A percentile compares a stretch with the other conserved stretches of the same genome.
Conservation (phyloP, 2,329 filamentous ascomycete genomes). For the Calonectria pseudoturangicola region DNA sequence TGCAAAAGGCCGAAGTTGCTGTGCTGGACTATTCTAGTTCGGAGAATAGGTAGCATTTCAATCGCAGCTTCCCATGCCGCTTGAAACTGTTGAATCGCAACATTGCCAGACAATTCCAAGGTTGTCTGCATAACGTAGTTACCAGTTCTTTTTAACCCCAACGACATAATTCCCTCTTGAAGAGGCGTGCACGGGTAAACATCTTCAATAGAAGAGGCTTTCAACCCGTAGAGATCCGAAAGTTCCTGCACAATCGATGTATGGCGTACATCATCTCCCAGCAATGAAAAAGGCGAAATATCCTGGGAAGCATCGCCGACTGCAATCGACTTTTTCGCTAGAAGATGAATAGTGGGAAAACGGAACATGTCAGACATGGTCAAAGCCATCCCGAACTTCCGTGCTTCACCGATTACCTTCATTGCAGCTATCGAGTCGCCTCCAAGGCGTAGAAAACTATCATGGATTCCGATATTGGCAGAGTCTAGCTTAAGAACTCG, state of each 20-base stretch:
- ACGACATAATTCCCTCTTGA: constrained; percentile 63
- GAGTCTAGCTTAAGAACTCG: constrained; percentile 58
- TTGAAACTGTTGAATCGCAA: constrained; percentile 1
- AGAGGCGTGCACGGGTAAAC: constrained; percentile 64
- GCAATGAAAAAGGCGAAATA: constrained; percentile 14
- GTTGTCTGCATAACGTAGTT: constrained; percentile 61
- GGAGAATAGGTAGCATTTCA: constrained; percentile 19
- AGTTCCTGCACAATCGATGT: neutral
- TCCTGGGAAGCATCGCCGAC: neutral
- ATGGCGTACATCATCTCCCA: constrained; percentile 46
- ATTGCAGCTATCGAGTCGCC: constrained; percentile 71
- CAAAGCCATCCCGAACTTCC: constrained; percentile 30
- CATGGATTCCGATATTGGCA: constrained; percentile 61
- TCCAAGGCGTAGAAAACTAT: constrained; percentile 70
- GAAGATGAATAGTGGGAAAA: constrained; percentile 22
- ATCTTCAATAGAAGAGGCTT: constrained; percentile 48
- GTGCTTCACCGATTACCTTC: constrained; percentile 59
- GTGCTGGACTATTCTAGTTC: constrained; percentile 39
- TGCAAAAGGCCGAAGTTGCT: constrained; percentile 30
- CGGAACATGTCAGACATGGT: constrained; percentile 27
- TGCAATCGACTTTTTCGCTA: neutral
- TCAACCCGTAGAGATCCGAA: constrained; percentile 9
- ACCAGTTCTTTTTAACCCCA: constrained; percentile 58
- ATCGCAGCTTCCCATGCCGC: constrained; percentile 42
- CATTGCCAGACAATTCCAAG: constrained; percentile 41